Evolutionary conservation across 2,329 filamentous ascomycete species (phyloP).

Genomic region (Nigrospora oryzae): DNA sequence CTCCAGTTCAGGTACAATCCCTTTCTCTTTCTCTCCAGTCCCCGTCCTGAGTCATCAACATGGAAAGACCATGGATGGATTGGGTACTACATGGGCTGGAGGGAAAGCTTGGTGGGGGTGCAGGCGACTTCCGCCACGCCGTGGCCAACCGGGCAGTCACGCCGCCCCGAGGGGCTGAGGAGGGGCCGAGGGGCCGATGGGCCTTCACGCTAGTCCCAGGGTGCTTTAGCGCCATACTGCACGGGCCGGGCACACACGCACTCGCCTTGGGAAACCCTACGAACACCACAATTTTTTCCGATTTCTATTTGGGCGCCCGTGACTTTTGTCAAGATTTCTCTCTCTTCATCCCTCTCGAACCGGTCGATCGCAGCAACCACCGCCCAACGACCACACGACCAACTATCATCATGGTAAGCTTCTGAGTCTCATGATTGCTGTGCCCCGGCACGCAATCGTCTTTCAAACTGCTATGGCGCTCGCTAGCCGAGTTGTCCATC

Average conservation of each 20-base stretch:
- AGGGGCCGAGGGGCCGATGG: too few relatives aligned
- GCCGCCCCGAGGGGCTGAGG: too few relatives aligned
- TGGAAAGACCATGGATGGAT: too few relatives aligned
- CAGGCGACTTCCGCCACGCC: too few relatives aligned
- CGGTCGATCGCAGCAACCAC: conserved; percentile 33
- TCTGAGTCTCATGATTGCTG: conserved; percentile 13
- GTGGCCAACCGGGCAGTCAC: too few relatives aligned
- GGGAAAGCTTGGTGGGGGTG: too few relatives aligned
- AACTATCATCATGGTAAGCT: conserved; percentile 57
- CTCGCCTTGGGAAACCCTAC: conserved; percentile 14
- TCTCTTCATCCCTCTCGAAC: conserved; percentile 20
- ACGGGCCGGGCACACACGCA: conserved; percentile 3
- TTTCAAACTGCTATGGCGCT: conserved; percentile 16
- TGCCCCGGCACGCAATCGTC: conserved; percentile 13
- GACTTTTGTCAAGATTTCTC: conserved; percentile 19
- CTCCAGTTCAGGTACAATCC: too few relatives aligned
- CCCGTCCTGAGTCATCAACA: too few relatives aligned
- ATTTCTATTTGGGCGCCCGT: conserved; percentile 7
- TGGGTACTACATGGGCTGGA: too few relatives aligned
- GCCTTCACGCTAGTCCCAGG: neutral
- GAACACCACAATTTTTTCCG: conserved; percentile 13
- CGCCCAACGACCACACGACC: conserved; percentile 35
- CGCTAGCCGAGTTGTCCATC: conserved; percentile 24
- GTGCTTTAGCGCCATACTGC: neutral
- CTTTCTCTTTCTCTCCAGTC: too few relatives aligned